A percentile compares a stretch with the other conserved stretches of the same genome.
Evolutionary conservation across 306 rosid species (phyloP).

Genomic region (Leucaena leucocephala): DNA sequence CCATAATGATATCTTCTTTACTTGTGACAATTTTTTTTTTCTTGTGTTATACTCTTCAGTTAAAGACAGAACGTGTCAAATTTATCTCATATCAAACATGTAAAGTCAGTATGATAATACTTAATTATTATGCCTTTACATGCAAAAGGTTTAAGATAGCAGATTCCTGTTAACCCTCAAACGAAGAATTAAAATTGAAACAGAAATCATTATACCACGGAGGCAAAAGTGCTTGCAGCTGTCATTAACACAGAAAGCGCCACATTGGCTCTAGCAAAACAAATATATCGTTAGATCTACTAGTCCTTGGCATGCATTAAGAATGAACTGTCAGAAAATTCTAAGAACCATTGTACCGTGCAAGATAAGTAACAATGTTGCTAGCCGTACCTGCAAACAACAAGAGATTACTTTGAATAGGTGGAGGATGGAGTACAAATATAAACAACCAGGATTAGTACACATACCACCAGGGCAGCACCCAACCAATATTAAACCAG

Average conservation of each 20-base stretch:
- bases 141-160: constrained; percentile 1
- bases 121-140: constrained; percentile 19
- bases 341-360: constrained; percentile 59
- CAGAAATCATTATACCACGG: constrained; percentile 60
- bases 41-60: neutral
- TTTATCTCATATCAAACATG: neutral
- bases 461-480: constrained; percentile 88
- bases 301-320: constrained; percentile 1
- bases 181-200: constrained; percentile 16
- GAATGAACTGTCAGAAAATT: constrained; percentile 26
- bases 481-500: constrained; percentile 79
- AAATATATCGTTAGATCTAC: constrained; percentile 36
- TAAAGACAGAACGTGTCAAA: constrained; percentile 2
- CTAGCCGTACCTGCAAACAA: constrained; percentile 89
- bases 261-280: constrained; percentile 75
- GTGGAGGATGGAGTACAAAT: constrained; percentile 1
- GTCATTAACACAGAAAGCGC: constrained; percentile 93
- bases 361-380: constrained; percentile 83
- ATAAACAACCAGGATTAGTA: constrained; percentile 17
- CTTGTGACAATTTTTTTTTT: constrained; percentile 1
- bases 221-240: constrained; percentile 76
- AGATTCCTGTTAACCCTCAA: constrained; percentile 6
- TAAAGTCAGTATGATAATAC: neutral
- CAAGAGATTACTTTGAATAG: constrained; percentile 10
- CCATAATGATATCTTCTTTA: neutral